Evolutionary conservation across 1,284 basidiomycete genomes (phyloP), one percentile per base, ranked within the genome.

Genomic region (Phlebopus sp.): DNA sequence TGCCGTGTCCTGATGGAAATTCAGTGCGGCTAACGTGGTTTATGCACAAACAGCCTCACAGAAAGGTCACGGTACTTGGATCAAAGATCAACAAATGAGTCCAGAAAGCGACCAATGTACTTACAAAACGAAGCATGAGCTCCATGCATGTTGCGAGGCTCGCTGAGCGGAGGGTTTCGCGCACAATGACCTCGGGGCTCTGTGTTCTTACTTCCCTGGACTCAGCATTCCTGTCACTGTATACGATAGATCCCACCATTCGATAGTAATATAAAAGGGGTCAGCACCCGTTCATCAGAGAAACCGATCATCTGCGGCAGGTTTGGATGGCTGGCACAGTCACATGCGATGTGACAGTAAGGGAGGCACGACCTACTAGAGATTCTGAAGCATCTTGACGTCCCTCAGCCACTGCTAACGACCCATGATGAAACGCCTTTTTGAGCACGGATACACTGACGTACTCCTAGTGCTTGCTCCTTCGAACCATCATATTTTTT

Each of bases 231-330:
- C 5, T 36, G 5, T 14, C 0, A 25, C 35, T 3, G 18, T 23
- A 3, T 8, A 18, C 34, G 18, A 14, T 8, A 1, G 9, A 30
- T 37, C 56, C 34, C 54, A 76, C 78, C 72, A 47, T 76, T 74
- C 1, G 75, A 74, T 23, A 80, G 60, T 5, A 79, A 54, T 41
- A 80, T 74, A 54, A 80, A 79, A 0, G 75, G 77, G 0, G 72
- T 76, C 1, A 69, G 69, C 0, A 71, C 60, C 35, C 72, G 66
- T 17, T 73, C 72, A n/a, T 70, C 62, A 0, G 78, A 79, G 53
- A 76, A 76, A 1, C 77, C 78, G 6, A 77, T 53, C 66, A 80
- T 70, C 55, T 79, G 77, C 0, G 78, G 78, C 13, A 79, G 58
- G 56, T 75, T 78, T 11, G 76, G 75, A 47, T 79, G 78, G 51